Base-by-base conservation (phyloP, 169 alveolate genomes). In the Neospora caninum region DNA sequence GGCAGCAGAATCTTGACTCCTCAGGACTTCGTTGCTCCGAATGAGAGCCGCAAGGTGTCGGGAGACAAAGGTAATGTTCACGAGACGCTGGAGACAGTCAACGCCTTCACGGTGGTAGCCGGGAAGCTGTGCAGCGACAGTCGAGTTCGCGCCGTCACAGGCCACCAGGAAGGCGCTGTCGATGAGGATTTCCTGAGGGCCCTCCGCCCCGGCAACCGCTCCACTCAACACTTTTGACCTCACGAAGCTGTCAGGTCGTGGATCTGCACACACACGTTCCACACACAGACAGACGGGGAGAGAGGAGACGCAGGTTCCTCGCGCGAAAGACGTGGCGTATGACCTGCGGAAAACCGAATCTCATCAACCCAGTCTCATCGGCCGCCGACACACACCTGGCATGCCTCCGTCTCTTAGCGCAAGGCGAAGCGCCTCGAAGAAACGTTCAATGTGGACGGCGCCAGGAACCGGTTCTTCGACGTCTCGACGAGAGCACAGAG, bases 141-240 rank as follows among this genome's bases (percentile, higher is more conserved):
- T 38, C 86, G 94, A 92, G 34, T 69, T 73, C 80, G 94, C 94
- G 9, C 94, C 94, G 80, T 92, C 94, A 88, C 94, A 82, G 39
- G 91, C 94, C 53, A 92, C 49, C 45, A 92, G 49, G 67, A 92
- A 73, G 80, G 87, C 94, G 80, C 94, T 92, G 54, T 88, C 88
- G 58, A 92, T 43, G 31, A 41, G 88, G 31, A 70, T 78, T n/a
- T 13, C 45, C 20, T 78, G 49, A 4, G 73, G 73, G 22, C 9
- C 86, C 1, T 20, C 45, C 9, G 27, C 31, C 29, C n/a, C n/a
- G 27, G 39, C 39, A 10, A 36, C 13, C 4, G 86, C 45, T 2
- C 86, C 2, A 36, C 43, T 78, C 86, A 78, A 29, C 39, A 78
- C 43, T 0, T 10, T n/a, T 4, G 86, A 78, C 86, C 86, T n/a